Conservation (phyloP, 768 basidiomycete species). For the Suillus subluteus region DNA sequence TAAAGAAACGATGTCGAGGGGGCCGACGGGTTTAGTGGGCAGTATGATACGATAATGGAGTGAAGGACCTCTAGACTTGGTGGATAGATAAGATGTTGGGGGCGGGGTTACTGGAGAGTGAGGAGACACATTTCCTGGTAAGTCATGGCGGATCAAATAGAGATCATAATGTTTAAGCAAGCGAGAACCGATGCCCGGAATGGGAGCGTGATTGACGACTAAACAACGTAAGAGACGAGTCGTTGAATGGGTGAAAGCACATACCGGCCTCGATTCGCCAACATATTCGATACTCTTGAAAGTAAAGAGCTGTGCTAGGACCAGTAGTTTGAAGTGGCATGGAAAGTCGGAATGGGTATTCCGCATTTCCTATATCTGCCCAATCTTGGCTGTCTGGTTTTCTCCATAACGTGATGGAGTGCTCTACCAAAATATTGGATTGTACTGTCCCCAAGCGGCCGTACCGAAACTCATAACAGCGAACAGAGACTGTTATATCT, state of each 20-base stretch:
- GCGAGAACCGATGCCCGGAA: slow-evolving; percentile 67
- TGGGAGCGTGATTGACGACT: slow-evolving; percentile 73
- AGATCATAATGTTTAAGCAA: slow-evolving; percentile 74
- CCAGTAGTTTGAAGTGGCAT: slow-evolving; percentile 65
- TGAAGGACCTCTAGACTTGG: slow-evolving; percentile 58
- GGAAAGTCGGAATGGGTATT: slow-evolving; percentile 72
- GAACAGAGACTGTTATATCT: slow-evolving; percentile 71
- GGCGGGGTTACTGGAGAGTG: slow-evolving; percentile 39
- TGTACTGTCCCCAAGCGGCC: slow-evolving; percentile 59
- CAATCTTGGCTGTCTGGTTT: slow-evolving; percentile 61
- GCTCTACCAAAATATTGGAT: slow-evolving; percentile 71
- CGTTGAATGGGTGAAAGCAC: slow-evolving; percentile 29
- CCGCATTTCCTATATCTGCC: slow-evolving; percentile 63
- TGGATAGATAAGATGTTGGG: slow-evolving; percentile 42
- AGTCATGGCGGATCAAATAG: slow-evolving; percentile 70
- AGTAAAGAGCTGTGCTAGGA: slow-evolving; percentile 66
- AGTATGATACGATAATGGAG: slow-evolving; percentile 62
- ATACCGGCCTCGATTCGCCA: slow-evolving; percentile 85
- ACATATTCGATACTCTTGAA: slow-evolving; percentile 76
- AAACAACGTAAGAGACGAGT: slow-evolving; percentile 22
- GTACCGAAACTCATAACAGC: slow-evolving; percentile 81
- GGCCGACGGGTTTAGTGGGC: slow-evolving; percentile 66
- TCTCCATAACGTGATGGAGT: slow-evolving; percentile 68
- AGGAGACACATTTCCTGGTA: slow-evolving; percentile 46
- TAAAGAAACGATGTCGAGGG: slow-evolving; percentile 71